Conservation (phyloP, 139 green algal genomes). For the Picochlorum costavermella region DNA sequence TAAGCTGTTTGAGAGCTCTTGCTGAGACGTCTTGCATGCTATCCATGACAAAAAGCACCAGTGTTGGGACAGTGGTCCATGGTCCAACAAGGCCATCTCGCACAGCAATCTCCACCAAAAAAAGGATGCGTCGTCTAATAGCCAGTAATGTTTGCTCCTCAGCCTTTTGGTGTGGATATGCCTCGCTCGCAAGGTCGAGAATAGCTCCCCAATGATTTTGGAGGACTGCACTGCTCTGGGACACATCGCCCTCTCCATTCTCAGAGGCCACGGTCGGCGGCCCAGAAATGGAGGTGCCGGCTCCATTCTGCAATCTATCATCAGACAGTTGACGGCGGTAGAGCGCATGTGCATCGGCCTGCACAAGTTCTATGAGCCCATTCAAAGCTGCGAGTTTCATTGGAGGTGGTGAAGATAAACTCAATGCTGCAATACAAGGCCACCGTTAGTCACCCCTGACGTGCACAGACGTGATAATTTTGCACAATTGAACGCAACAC, state of each 20-base stretch:
- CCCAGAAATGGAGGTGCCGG: not conserved
- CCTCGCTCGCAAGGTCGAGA: slow-evolving; percentile 44
- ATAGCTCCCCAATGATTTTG: slow-evolving; percentile 54
- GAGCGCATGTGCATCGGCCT: slow-evolving; percentile 53
- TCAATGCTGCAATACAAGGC: slow-evolving; percentile 16
- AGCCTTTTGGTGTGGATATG: not conserved
- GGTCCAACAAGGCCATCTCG: slow-evolving; percentile 59
- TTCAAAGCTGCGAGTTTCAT: slow-evolving; percentile 51
- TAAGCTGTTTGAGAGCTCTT: slow-evolving; percentile 26
- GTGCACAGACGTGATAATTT: too few species aligned
- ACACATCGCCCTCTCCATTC: slow-evolving; percentile 59
- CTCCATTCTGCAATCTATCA: not conserved
- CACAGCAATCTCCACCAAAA: slow-evolving; percentile 63
- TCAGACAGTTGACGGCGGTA: slow-evolving; percentile 31
- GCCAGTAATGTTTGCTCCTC: not conserved
- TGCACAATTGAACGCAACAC: not conserved
- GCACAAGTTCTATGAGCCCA: slow-evolving; percentile 63
- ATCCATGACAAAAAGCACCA: slow-evolving; percentile 57
- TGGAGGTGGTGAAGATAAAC: slow-evolving; percentile 9
- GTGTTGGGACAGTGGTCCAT: slow-evolving; percentile 49
- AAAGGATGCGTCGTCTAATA: slow-evolving; percentile 4
- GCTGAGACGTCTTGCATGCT: slow-evolving; percentile 24
- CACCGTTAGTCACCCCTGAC: too few species aligned
- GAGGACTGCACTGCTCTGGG: slow-evolving; percentile 32
- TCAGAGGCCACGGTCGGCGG: slow-evolving; percentile 25